A percentile compares a stretch with the other conserved stretches of the same genome.
Evolutionary conservation across 2,329 filamentous ascomycete species (phyloP).

Genomic region (Nannizzia gypsea): DNA sequence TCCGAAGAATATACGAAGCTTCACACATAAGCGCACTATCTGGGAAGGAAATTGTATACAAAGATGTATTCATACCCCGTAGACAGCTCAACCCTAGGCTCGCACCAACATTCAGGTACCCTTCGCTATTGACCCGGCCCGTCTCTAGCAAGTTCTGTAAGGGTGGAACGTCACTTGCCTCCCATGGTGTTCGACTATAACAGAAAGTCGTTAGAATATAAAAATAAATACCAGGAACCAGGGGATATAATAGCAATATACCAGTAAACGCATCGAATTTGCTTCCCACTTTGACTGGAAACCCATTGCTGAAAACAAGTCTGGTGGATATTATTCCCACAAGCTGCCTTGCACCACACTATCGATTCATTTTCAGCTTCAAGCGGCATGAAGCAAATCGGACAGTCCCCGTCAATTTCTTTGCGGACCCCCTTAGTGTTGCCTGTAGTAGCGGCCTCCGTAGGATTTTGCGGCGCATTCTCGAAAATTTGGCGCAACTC

Average conservation of each 20-base stretch:
- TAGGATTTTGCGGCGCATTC: conserved; percentile 40
- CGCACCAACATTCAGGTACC: conserved; percentile 36
- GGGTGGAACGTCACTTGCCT: conserved; percentile 20
- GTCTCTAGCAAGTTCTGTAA: conserved; percentile 22
- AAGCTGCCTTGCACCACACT: conserved; percentile 49
- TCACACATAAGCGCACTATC: not conserved
- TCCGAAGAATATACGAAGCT: not conserved
- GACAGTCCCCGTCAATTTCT: conserved; percentile 49
- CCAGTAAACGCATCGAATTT: conserved; percentile 37
- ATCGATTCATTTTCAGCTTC: conserved; percentile 36
- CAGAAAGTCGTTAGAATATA: not conserved
- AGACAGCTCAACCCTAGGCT: conserved; percentile 31
- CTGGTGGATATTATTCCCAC: conserved; percentile 53
- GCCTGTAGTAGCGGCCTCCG: conserved; percentile 26
- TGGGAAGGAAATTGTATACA: not conserved
- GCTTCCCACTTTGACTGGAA: conserved; percentile 20
- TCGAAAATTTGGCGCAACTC: conserved; percentile 48
- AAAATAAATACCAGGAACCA: not conserved
- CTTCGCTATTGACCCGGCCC: conserved; percentile 25
- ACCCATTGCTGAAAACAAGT: conserved; percentile 46
- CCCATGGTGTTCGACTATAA: conserved; percentile 32
- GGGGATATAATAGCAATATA: conserved; percentile 15
- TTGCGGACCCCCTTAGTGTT: conserved; percentile 42
- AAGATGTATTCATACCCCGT: conserved; percentile 24
- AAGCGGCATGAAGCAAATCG: conserved; percentile 50